A percentile compares a stretch with the other conserved stretches of the same genome.
These are phyloP conservation scores for Alternaria alternata DNA, from an alignment of 2,329 filamentous ascomycete genomes.

Conservation along the genomic window DNA sequence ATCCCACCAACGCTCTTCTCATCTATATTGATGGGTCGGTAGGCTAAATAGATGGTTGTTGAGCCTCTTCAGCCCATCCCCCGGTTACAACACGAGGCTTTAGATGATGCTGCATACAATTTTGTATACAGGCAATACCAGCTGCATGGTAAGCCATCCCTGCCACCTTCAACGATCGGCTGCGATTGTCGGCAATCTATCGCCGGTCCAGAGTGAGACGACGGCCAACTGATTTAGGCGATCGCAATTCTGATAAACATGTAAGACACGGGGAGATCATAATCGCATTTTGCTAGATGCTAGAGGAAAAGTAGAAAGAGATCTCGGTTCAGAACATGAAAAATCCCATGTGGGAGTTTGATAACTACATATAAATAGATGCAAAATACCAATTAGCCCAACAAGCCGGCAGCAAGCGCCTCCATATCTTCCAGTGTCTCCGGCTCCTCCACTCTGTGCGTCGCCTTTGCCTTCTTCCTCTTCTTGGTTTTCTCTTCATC, in stretches of 20 bases:
- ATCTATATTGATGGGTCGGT: conserved; percentile 7
- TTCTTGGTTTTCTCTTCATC: conserved; percentile 54
- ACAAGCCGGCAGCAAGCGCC: conserved; percentile 75
- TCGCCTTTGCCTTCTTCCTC: conserved; percentile 59
- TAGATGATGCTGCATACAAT: neutral
- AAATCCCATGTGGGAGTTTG: neutral
- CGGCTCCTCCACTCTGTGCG: conserved; percentile 71
- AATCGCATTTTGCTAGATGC: neutral
- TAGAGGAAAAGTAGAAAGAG: neutral
- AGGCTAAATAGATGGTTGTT: neutral
- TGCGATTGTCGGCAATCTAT: neutral
- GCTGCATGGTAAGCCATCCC: conserved; percentile 9
- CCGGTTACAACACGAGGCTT: conserved; percentile 5
- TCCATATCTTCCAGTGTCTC: conserved; percentile 83
- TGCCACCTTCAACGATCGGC: neutral
- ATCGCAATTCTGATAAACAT: neutral
- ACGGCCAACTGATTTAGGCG: neutral
- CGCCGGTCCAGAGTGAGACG: neutral
- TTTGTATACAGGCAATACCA: conserved; percentile 8
- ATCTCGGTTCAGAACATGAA: neutral
- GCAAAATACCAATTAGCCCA: conserved; percentile 52
- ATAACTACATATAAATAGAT: neutral
- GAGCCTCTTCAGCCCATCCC: neutral
- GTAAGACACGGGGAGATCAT: neutral
- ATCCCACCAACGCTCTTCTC: conserved; percentile 5